A percentile compares a stretch with the other conserved stretches of the same genome.
Conservation (phyloP, 371 early-diverging fungal species). For the Homolaphlyctis polyrhiza region DNA sequence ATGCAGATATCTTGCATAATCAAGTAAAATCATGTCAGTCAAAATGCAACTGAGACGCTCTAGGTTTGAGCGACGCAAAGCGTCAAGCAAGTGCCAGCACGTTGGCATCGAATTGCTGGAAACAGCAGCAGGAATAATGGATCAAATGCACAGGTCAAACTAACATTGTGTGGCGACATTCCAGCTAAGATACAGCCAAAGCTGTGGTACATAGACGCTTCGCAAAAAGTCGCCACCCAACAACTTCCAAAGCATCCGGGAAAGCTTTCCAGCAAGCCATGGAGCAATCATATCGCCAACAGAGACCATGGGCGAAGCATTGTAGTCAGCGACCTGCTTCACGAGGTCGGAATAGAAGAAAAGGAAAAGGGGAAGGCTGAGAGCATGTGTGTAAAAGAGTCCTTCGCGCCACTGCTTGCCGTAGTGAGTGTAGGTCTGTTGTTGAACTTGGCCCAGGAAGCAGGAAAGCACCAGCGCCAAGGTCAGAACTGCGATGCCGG, state of each 20-base stretch:
- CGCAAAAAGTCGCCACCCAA: conserved; percentile 12
- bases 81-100: no score
- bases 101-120: no score
- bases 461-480: conserved; percentile 73
- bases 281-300: conserved; percentile 30
- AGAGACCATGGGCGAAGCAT: conserved; percentile 46
- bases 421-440: conserved; percentile 70
- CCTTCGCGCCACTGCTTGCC: conserved; percentile 87
- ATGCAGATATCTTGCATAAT: conserved; percentile 65
- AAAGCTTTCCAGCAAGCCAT: conserved; percentile 17
- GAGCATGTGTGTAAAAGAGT: conserved; percentile 81
- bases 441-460: conserved; percentile 78
- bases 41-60: no score
- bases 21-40: no score
- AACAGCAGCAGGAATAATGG: no score
- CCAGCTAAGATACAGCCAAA: conserved; percentile 64
- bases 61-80: no score
- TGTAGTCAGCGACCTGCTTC: conserved; percentile 45
- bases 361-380: conserved; percentile 75
- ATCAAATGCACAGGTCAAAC: background rate
- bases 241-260: conserved; percentile 23
- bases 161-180: conserved; percentile 74
- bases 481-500: conserved; percentile 67
- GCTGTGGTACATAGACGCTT: conserved; percentile 35
- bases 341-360: conserved; percentile 62